Conservation (phyloP, 2,329 filamentous ascomycete genomes). For the Diaporthe longicolla region DNA sequence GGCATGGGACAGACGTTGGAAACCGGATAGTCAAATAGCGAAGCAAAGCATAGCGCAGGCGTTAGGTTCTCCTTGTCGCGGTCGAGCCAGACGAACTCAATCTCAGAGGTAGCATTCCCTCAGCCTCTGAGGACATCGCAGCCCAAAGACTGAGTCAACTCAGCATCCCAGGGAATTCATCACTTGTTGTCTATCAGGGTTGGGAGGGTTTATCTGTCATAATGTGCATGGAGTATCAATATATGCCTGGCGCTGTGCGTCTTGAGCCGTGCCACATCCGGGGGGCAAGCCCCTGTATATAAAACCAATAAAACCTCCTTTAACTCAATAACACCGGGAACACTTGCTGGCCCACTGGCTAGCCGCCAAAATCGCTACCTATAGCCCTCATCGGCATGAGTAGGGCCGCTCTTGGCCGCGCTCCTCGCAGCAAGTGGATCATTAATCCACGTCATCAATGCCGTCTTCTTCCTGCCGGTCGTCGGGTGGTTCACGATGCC, state of each 20-base stretch:
- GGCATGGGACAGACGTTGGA: neutral
- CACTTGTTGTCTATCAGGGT: constrained; percentile 27
- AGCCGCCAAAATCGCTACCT: neutral
- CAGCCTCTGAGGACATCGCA: neutral
- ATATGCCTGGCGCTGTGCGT: constrained; percentile 20
- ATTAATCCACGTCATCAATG: constrained; percentile 1
- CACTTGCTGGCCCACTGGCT: neutral
- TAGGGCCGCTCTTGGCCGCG: neutral
- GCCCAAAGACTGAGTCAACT: neutral
- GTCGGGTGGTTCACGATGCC: neutral
- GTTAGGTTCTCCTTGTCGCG: constrained; percentile 18
- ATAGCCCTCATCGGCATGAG: neutral
- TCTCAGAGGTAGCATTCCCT: neutral
- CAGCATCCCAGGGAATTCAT: constrained; percentile 7
- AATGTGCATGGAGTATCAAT: constrained; percentile 21
- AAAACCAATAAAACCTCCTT: constrained; percentile 1
- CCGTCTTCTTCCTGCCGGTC: neutral
- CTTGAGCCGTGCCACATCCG: constrained; percentile 1
- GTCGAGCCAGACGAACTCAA: neutral
- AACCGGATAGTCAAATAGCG: neutral
- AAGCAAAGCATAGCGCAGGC: constrained; percentile 25
- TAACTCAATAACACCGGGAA: constrained; percentile 4
- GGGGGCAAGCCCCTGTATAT: neutral
- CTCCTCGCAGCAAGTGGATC: neutral
- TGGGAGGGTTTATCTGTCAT: constrained; percentile 20